phyloP scores from a whole-genome alignment of 768 basidiomycete genomes.

The Gloeophyllum trabeum region DNA sequence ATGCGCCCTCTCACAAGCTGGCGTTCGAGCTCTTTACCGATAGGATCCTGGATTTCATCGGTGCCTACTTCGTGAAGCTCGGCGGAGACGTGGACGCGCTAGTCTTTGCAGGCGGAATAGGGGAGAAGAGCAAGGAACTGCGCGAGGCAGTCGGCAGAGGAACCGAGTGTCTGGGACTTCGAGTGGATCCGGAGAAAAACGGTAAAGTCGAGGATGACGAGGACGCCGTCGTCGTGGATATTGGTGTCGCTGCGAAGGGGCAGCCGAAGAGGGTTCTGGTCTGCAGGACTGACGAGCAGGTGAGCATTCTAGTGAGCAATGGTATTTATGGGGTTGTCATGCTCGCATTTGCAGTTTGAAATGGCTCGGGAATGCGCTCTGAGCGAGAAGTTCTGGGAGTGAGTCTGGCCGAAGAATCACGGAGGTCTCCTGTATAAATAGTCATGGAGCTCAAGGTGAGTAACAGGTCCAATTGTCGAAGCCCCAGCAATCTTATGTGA shows the following conservation, averaged over 20 bases:
- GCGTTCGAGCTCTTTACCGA: conserved; percentile 78
- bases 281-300: conserved; percentile 56
- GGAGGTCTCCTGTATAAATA: too few relatives aligned
- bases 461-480: too few relatives aligned
- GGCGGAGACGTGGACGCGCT: conserved; percentile 60
- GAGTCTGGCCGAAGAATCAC: too few relatives aligned
- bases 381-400: conserved; percentile 15
- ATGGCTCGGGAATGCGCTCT: conserved; percentile 31
- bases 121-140: conserved; percentile 59
- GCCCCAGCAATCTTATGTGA: too few relatives aligned
- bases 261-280: conserved; percentile 33
- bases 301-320: too few relatives aligned
- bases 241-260: conserved; percentile 19
- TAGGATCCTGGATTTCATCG: conserved; percentile 60
- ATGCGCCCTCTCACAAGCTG: conserved; percentile 37
- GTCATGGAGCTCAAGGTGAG: too few relatives aligned
- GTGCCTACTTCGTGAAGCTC: conserved; percentile 67
- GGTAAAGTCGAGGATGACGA: conserved; percentile 20
- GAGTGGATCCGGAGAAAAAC: conserved; percentile 38
- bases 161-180: conserved; percentile 52
- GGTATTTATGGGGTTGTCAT: too few relatives aligned
- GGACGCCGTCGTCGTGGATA: conserved; percentile 35
- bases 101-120: conserved; percentile 84
- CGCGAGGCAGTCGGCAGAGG: conserved; percentile 43
- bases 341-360: too few relatives aligned